phyloP scores from a whole-genome alignment of 2,329 filamentous ascomycete genomes.

The Diaporthe longicolla region DNA sequence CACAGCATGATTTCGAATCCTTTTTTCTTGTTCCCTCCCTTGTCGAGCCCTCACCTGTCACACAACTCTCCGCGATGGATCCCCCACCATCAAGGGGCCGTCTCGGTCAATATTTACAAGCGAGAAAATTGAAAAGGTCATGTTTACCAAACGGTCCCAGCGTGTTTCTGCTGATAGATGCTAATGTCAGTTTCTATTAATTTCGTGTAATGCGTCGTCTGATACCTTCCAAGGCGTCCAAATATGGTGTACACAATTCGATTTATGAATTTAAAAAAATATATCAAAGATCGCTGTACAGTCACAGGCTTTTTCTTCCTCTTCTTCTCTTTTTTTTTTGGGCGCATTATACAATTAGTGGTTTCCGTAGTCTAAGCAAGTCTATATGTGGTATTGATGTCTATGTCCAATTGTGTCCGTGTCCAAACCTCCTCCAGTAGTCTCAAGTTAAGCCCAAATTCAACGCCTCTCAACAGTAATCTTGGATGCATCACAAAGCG shows the following conservation, averaged over 20 bases:
- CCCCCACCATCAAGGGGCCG: not conserved
- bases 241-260: not conserved
- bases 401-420: not conserved
- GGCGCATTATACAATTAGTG: conserved; percentile 15
- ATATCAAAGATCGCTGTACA: not conserved
- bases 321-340: too few relatives aligned
- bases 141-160: not conserved
- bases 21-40: not conserved
- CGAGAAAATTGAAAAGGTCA: not conserved
- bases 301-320: not conserved
- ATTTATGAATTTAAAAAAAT: too few relatives aligned
- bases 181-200: not conserved
- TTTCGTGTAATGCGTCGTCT: not conserved
- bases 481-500: conserved; percentile 31
- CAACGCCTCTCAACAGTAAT: conserved; percentile 31
- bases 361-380: not conserved
- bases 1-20: conserved; percentile 2
- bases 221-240: not conserved
- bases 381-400: conserved; percentile 14
- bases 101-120: not conserved
- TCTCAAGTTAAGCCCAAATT: not conserved
- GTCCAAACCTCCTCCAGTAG: not conserved
- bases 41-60: not conserved
- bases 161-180: not conserved
- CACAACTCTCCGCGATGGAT: conserved; percentile 4